These are phyloP conservation scores for Nothophaeocryptopus gaeumannii DNA, from an alignment of 2,329 filamentous ascomycete species.

Conservation along the genomic window DNA sequence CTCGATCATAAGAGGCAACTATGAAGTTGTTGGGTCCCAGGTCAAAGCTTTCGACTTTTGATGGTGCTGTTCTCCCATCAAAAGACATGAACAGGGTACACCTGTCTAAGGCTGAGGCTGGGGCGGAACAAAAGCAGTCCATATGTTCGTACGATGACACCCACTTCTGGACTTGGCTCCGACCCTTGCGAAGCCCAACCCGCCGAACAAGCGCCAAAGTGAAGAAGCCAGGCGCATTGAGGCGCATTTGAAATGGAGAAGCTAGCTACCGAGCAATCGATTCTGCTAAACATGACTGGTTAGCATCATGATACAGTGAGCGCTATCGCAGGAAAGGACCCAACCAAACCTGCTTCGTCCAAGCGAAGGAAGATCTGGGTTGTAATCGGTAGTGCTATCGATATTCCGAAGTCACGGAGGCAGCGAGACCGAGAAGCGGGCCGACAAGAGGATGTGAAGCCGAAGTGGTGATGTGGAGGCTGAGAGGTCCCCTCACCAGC, in stretches of 20 bases:
- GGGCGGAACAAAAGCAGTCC: not conserved
- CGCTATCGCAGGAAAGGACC: not conserved
- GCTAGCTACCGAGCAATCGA: not conserved
- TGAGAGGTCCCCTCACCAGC: not conserved
- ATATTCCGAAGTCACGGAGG: not conserved
- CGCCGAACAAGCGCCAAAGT: too few relatives aligned
- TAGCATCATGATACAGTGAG: not conserved
- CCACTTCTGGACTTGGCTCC: not conserved
- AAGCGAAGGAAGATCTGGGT: constrained; percentile 1
- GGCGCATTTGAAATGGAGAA: constrained; percentile 4
- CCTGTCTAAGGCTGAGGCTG: not conserved
- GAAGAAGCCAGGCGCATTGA: too few relatives aligned
- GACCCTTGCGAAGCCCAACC: too few relatives aligned
- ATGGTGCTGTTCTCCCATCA: not conserved
- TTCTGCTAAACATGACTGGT: not conserved
- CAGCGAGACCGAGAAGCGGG: not conserved
- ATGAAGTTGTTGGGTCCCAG: too few relatives aligned
- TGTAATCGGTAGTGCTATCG: not conserved
- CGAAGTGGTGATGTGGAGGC: not conserved
- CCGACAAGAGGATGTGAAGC: not conserved
- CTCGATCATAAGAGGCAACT: too few relatives aligned
- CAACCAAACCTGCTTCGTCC: not conserved
- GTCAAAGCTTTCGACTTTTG: not conserved
- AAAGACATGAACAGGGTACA: not conserved
- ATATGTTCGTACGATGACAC: not conserved